These are phyloP conservation scores for Annulohypoxylon truncatum DNA, from an alignment of 2,329 filamentous ascomycete genomes.

Conservation along the genomic window DNA sequence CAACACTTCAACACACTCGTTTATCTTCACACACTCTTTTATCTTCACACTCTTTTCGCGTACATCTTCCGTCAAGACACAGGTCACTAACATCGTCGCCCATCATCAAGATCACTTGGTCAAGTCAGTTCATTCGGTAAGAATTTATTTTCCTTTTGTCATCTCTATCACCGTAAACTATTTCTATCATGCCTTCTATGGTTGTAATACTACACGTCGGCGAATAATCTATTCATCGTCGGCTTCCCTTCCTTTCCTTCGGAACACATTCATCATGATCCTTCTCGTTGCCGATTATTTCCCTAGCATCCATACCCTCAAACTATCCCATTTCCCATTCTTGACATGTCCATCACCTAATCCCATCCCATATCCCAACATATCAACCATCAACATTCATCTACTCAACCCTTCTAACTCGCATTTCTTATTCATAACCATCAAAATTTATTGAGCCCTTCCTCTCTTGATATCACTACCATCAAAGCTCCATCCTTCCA, in stretches of 20 bases:
- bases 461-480: too few species aligned
- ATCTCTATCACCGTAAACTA: background rate
- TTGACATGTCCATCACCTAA: background rate
- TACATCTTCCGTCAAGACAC: background rate
- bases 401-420: background rate
- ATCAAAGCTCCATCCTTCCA: background rate
- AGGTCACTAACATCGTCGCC: background rate
- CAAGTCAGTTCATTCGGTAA: background rate
- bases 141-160: background rate
- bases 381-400: background rate
- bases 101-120: background rate
- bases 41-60: background rate
- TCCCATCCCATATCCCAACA: background rate
- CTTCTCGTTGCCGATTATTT: background rate
- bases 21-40: too few species aligned
- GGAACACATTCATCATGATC: background rate
- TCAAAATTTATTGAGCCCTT: too few species aligned
- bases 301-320: background rate
- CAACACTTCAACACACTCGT: too few species aligned
- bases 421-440: too few species aligned
- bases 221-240: background rate
- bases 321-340: background rate
- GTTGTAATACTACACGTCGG: background rate
- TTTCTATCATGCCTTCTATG: too few species aligned
- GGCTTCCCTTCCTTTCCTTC: background rate